Base-by-base conservation (phyloP, 208 protist species). In the Tetramitus jugosus region DNA sequence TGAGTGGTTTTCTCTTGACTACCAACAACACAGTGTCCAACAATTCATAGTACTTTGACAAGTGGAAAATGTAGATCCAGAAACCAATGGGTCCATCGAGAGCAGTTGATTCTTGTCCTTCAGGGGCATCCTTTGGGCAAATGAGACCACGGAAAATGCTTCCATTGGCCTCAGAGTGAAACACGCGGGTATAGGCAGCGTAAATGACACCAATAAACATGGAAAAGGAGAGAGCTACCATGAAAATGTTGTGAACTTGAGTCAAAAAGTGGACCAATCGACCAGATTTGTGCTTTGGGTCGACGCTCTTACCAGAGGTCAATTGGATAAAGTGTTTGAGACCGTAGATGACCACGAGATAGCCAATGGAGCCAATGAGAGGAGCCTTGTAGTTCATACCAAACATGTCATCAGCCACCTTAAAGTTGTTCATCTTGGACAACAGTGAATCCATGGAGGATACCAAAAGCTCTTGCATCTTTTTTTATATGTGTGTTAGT, bases 31-130 rank as follows among this genome's bases (percentile, higher is more conserved):
- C 49, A 1, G 82, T 84, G 40, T 84, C 82, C 2, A 81, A 17
- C 68, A 79, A 77, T 65, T 84, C 82, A 69, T 82, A 80, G 31
- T 78, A 83, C 42, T 83, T 80, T 13, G 42, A 40, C 7, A 79
- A 33, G 13, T 62, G 67, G 31, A 65, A 81, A 33, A 77, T 17
- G 33, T 49, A 60, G 17, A 33, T 4, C 42, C 42, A 77, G 33
- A 69, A 77, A 29, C 4, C 31, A 3, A 68, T 6, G 17, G 62
- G 35, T 29, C 62, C 62, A n/a, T n/a, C n/a, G n/a, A n/a, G n/a
- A 33, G n/a, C 23, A 0, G 33, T 39, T 3, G 6, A 7, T 23
- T 65, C 60, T 65, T n/a, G 60, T 3, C 40, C 33, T 2, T 20
- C 35, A 29, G 52, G 23, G 23, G 52, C 17, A 20, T 65, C 60